Percentiles rank a stretch among this genome's conserved stretches.
Conservation (phyloP, 345 rosid genomes). For the Diplotaxis tenuifolia region DNA sequence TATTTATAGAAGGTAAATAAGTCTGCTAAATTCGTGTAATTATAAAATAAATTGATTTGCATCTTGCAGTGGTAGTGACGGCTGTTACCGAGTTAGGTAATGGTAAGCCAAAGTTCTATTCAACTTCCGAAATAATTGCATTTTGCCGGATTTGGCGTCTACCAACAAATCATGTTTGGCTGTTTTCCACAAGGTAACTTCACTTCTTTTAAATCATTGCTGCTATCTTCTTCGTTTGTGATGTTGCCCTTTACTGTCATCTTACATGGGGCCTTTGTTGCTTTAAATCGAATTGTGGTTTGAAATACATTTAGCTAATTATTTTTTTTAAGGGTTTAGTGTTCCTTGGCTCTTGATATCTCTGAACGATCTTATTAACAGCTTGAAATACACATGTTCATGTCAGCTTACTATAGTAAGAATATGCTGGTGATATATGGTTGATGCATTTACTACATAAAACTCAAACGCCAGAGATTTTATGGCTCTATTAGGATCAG, state of each 20-base stretch:
- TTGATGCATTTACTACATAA: background rate
- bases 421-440: slow-evolving; percentile 6
- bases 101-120: slow-evolving; percentile 90
- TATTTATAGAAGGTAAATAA: slow-evolving; percentile 12
- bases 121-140: slow-evolving; percentile 83
- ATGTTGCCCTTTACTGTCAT: background rate
- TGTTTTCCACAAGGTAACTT: slow-evolving; percentile 83
- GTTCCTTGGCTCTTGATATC: too few relatives aligned
- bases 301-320: slow-evolving; percentile 6
- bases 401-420: background rate
- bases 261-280: background rate
- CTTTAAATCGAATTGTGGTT: slow-evolving; percentile 1
- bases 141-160: slow-evolving; percentile 91
- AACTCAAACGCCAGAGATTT: too few relatives aligned
- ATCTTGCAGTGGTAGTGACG: slow-evolving; percentile 79
- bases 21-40: slow-evolving; percentile 4
- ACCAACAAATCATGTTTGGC: slow-evolving; percentile 90
- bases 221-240: slow-evolving; percentile 2
- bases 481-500: too few relatives aligned
- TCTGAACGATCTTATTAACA: too few relatives aligned
- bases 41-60: slow-evolving; percentile 3
- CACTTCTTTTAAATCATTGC: slow-evolving; percentile 5
- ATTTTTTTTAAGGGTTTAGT: too few relatives aligned
- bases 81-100: slow-evolving; percentile 89
- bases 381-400: too few relatives aligned